These are phyloP conservation scores for Orbilia oligospora DNA, from an alignment of 2,329 filamentous ascomycete species.

Conservation along the genomic window DNA sequence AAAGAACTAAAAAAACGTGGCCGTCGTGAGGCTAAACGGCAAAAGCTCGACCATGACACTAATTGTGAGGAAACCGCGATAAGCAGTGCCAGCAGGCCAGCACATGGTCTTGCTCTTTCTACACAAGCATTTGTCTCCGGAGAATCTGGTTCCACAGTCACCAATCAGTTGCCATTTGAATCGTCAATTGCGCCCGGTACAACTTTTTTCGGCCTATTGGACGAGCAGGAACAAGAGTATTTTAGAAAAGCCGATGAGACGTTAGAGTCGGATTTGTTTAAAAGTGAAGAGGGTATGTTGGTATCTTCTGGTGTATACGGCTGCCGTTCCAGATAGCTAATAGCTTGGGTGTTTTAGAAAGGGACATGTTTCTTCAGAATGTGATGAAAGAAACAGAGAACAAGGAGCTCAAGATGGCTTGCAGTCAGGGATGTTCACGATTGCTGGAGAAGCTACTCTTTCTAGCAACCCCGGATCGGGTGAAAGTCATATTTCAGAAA, in stretches of 20 bases:
- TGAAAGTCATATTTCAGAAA: slow-evolving; percentile 87
- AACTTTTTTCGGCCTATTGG: slow-evolving; percentile 93
- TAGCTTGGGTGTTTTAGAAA: slow-evolving; percentile 65
- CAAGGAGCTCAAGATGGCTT: slow-evolving; percentile 95
- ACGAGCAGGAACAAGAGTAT: slow-evolving; percentile 94
- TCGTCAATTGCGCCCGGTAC: slow-evolving; percentile 65
- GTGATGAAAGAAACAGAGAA: slow-evolving; percentile 88
- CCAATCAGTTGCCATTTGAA: slow-evolving; percentile 63
- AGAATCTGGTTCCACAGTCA: slow-evolving; percentile 65
- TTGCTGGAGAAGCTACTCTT: slow-evolving; percentile 92
- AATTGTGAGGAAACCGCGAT: slow-evolving; percentile 68
- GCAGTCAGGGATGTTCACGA: slow-evolving; percentile 93
- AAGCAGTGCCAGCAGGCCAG: not conserved
- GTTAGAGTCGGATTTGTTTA: slow-evolving; percentile 90
- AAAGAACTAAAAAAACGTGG: slow-evolving; percentile 74
- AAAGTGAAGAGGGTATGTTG: slow-evolving; percentile 78
- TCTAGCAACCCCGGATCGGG: slow-evolving; percentile 81
- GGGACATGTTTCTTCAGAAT: slow-evolving; percentile 75
- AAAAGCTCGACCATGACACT: slow-evolving; percentile 69
- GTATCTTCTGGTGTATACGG: slow-evolving; percentile 65
- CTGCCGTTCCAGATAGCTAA: slow-evolving; percentile 6
- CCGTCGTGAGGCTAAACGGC: slow-evolving; percentile 72
- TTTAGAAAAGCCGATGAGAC: slow-evolving; percentile 91
- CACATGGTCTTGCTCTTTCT: slow-evolving; percentile 22
- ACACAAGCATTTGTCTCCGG: slow-evolving; percentile 60